A percentile compares a stretch with the other conserved stretches of the same genome.
Evolutionary conservation across 2,329 filamentous ascomycete species (phyloP).

Genomic region (Talaromyces sp.): DNA sequence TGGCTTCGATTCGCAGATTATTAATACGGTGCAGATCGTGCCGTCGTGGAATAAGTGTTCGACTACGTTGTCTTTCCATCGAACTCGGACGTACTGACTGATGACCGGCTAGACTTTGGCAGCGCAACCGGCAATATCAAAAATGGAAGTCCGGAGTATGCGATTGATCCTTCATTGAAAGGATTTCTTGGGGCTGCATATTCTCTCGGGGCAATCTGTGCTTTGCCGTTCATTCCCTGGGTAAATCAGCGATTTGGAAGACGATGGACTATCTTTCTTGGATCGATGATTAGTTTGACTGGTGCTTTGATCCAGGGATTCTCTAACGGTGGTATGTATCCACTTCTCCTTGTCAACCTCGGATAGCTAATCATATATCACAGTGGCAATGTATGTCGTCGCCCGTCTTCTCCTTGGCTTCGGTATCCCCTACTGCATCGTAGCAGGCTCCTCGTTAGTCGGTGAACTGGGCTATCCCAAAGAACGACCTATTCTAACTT

Average conservation of each 20-base stretch:
- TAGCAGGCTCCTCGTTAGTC: constrained; percentile 54
- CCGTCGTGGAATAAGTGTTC: constrained; percentile 36
- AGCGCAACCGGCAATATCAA: constrained; percentile 19
- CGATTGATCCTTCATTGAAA: constrained; percentile 22
- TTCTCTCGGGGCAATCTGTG: constrained; percentile 55
- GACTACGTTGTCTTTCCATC: background rate
- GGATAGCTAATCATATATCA: background rate
- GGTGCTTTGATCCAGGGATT: constrained; percentile 55
- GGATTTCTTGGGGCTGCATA: constrained; percentile 57
- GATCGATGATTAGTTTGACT: constrained; percentile 50
- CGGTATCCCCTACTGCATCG: constrained; percentile 57
- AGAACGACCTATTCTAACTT: constrained; percentile 56
- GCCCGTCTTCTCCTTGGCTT: constrained; percentile 57
- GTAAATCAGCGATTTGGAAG: constrained; percentile 54
- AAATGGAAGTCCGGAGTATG: constrained; percentile 19
- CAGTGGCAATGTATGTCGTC: constrained; percentile 56
- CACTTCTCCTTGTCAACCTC: background rate
- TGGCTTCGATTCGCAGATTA: constrained; percentile 53
- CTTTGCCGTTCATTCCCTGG: constrained; percentile 54
- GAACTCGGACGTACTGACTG: background rate
- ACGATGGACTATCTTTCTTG: constrained; percentile 53
- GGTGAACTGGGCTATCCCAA: constrained; percentile 59
- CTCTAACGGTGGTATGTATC: constrained; percentile 40
- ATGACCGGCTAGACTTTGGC: constrained; percentile 19
- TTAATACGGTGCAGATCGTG: constrained; percentile 42